A percentile compares a stretch with the other conserved stretches of the same genome.
phyloP scores from a whole-genome alignment of 2,329 filamentous ascomycete genomes.

The Arthrobotrys entomopaga region DNA sequence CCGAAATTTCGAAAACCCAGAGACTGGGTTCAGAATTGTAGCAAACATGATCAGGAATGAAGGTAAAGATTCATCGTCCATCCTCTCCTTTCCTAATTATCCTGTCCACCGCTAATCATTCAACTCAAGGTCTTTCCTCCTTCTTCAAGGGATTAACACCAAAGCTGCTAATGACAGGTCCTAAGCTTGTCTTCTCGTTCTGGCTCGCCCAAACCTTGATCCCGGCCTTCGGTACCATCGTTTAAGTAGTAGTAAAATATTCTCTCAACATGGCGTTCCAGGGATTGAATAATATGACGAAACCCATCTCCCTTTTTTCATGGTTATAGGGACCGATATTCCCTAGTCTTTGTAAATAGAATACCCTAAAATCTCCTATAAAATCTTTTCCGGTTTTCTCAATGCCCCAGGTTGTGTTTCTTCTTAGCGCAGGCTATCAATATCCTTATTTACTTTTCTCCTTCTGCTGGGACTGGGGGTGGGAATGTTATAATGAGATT shows the following conservation, averaged over 20 bases:
- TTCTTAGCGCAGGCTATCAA: conserved; percentile 1
- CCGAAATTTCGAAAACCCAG: conserved; percentile 97
- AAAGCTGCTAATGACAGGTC: conserved; percentile 98
- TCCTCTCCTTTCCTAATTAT: not conserved
- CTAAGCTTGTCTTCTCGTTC: conserved; percentile 99
- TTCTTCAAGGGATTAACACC: conserved; percentile 99
- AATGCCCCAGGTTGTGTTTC: not conserved
- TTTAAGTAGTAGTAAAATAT: conserved; percentile 14
- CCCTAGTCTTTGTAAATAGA: conserved; percentile 20
- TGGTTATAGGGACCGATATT: not conserved
- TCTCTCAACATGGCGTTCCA: not conserved
- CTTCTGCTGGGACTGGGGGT: not conserved
- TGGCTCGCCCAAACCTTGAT: conserved; percentile 99
- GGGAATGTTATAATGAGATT: not conserved
- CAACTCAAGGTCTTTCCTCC: conserved; percentile 66
- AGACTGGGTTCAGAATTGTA: conserved; percentile 90
- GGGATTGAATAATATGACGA: not conserved
- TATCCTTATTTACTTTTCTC: conserved; percentile 5
- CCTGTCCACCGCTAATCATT: conserved; percentile 9
- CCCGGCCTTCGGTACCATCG: conserved; percentile 76
- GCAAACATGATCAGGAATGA: conserved; percentile 93
- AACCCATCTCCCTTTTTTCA: not conserved
- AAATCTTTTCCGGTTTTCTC: not conserved
- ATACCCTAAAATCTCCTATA: conserved; percentile 28
- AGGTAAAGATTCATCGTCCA: conserved; percentile 64